These are phyloP conservation scores for Cryptosporidium canis DNA, from an alignment of 169 alveolate genomes.

Conservation along the genomic window DNA sequence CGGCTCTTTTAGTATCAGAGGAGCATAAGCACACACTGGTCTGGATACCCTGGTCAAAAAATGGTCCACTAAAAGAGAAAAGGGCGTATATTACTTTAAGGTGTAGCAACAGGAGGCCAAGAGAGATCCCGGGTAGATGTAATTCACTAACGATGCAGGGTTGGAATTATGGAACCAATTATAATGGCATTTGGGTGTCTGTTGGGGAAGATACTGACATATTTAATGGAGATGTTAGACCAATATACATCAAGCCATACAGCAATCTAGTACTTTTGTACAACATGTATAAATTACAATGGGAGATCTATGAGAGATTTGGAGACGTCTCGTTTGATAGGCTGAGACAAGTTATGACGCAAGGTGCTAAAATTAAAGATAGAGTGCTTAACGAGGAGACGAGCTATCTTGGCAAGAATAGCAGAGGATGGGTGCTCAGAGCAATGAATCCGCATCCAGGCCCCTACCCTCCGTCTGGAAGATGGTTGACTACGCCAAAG, in stretches of 20 bases:
- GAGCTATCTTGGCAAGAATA: not conserved
- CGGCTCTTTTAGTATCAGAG: not conserved
- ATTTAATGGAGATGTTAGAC: conserved; percentile 48
- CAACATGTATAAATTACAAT: conserved; percentile 39
- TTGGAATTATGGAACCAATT: conserved; percentile 56
- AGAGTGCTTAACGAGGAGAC: conserved; percentile 20
- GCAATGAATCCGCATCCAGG: conserved; percentile 45
- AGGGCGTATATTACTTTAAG: not conserved
- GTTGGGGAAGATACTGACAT: conserved; percentile 39
- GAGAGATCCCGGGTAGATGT: conserved; percentile 1
- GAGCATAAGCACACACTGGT: not conserved
- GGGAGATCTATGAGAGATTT: conserved; percentile 53
- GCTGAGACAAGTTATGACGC: not conserved
- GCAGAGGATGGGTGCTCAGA: conserved; percentile 35
- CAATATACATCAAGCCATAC: conserved; percentile 48
- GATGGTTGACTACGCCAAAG: conserved; percentile 18
- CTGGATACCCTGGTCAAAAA: conserved; percentile 55
- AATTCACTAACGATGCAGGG: conserved; percentile 55
- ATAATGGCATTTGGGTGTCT: conserved; percentile 51
- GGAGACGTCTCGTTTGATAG: conserved; percentile 25
- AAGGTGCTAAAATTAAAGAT: conserved; percentile 28
- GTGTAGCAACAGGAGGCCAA: not conserved
- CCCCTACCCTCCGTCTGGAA: conserved; percentile 48
- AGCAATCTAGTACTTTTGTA: conserved; percentile 36
- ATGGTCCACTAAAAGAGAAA: not conserved